phyloP scores from a whole-genome alignment of 352 stramenopile genomes.

The Phytopythium kandeliae region DNA sequence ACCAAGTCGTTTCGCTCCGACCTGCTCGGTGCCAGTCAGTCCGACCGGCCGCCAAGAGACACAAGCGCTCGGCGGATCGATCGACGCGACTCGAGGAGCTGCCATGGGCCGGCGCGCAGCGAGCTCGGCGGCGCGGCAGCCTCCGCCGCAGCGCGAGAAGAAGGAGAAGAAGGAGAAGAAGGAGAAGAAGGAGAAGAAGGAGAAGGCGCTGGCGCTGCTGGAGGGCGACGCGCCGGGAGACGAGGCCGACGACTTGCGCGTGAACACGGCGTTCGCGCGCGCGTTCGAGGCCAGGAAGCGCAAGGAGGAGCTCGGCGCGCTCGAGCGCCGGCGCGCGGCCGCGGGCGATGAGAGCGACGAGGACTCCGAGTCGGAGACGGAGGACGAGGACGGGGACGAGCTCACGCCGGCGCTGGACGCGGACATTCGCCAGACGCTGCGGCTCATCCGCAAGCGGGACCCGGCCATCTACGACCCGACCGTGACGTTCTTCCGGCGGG shows the following conservation, averaged over 20 bases:
- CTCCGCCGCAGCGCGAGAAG: too few species aligned
- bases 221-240: constrained; percentile 6
- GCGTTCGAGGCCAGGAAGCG: constrained; percentile 70
- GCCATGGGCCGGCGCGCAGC: too few species aligned
- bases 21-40: background rate
- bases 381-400: constrained; percentile 80
- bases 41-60: background rate
- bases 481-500: constrained; percentile 85
- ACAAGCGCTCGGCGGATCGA: background rate
- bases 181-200: background rate
- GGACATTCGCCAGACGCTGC: constrained; percentile 82
- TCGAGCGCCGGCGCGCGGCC: constrained; percentile 31
- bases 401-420: constrained; percentile 65
- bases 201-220: background rate
- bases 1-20: too few species aligned
- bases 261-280: constrained; percentile 78
- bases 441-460: constrained; percentile 89
- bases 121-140: too few species aligned
- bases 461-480: constrained; percentile 90
- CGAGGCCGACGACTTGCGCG: constrained; percentile 15
- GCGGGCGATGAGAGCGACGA: constrained; percentile 21
- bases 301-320: constrained; percentile 67
- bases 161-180: too few species aligned
- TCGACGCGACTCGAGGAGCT: too few species aligned
- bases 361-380: constrained; percentile 65